Evolutionary conservation across 352 stramenopile genomes (phyloP), one percentile per base, ranked within the genome.

Genomic region (Plasmopara muralis): DNA sequence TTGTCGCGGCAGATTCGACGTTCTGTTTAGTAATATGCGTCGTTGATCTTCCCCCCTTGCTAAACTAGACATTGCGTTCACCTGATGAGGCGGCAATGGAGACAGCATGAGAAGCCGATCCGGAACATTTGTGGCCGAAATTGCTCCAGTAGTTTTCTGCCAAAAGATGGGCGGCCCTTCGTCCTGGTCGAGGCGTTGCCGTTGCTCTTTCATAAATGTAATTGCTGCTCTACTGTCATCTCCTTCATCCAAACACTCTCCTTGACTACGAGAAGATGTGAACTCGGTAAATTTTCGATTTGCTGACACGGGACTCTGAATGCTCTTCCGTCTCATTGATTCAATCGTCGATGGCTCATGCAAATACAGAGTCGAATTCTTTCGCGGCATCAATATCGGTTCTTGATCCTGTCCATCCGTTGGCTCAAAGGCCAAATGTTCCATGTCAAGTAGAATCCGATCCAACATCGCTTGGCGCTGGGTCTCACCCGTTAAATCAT

Each of bases 391-490:
- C 20, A 25, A 3, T 3, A 25, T 25, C 20, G 20, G 20, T 25
- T 35, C 31, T 35, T 35, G 31, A 2, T 35, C 10, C 5, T 12
- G 10, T 12, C 10, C 7, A 35, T 35, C 62, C 16, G 40, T 62
- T 15, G 62, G 47, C 13, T 58, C 55, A 12, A 77, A 45, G 5
- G 66, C 60, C 25, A 85, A 64, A 34, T 67, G 69, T 14, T 85
- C 62, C 74, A 87, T 87, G 20, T 85, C 77, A n/a, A 64, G 67
- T 61, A 87, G 69, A 53, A 85, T 75, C 0, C 74, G 65, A 48
- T 77, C 66, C 5, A 87, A 58, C 65, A 85, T 70, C 0, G 63
- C 72, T 60, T 85, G 66, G 3, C 77, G 72, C 35, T 87, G 77
- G 0, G 72, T 84, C 43, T 85, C 74, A 0, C 77, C 77, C 39